Evolutionary conservation across 2,329 filamentous ascomycete genomes (phyloP), one percentile per base, ranked within the genome.

Genomic region (Fusarium algeriense): DNA sequence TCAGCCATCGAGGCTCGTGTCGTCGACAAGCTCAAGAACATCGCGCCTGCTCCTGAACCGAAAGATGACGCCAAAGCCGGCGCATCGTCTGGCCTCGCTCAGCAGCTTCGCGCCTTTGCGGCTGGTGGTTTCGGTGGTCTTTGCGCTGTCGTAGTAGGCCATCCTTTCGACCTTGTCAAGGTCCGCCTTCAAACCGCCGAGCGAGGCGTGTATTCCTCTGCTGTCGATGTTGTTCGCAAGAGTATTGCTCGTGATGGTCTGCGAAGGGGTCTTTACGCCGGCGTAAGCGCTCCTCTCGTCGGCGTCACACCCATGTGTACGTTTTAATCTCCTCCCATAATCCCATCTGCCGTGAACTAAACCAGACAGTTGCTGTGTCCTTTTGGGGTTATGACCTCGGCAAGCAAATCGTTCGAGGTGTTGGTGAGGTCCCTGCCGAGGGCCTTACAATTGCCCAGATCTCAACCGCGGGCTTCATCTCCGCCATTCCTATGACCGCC

Each of bases 271-370:
- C 82, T 99, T 69, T 99, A 99, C 82, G 96, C 96, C n/a, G 96
- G 96, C 81, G 95, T 99, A 48, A 96, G 93, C 75, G 96, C 96
- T 76, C 96, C 96, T 46, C 85, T 99, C 69, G 93, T 98, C 13
- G 96, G 96, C 58, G 96, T 99, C 19, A 99, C 96, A 68, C 96
- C 96, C 60, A 99, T 99, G 96, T 99, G 95, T 98, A 88, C 83
- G 95, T 89, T 41, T 40, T 19, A 15, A 34, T 19, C 38, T 40
- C 17, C 30, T 17, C 41, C 28, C 15, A 11, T 9, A 9, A 45
- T n/a, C 17, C 35, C 44, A 9, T 38, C 13, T 46, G 23, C 45
- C 50, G 35, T 53, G 20, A 59, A 41, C 56, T 65, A 41, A 67
- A 15, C 43, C 23, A 17, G 20, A 43, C 61, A 92, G 90, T 92